Conservation (phyloP, 2,329 filamentous ascomycete species). For the Berkeleyomyces rouxiae region DNA sequence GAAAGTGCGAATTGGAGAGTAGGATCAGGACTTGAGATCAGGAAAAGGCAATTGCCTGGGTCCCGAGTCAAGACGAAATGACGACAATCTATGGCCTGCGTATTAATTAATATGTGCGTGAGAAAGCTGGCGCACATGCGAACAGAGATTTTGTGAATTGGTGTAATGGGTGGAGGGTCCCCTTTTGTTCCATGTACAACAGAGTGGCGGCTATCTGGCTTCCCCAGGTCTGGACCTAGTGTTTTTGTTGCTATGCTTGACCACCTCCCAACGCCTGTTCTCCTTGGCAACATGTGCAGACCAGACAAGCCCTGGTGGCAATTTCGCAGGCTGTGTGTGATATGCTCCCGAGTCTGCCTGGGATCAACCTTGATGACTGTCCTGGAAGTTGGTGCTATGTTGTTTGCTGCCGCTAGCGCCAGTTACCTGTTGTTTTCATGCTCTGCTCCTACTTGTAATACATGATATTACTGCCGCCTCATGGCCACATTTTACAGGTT, state of each 20-base stretch:
- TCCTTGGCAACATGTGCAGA: not conserved
- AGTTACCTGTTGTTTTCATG: not conserved
- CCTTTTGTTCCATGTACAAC: too few species aligned
- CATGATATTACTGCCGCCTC: not conserved
- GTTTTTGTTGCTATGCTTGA: too few species aligned
- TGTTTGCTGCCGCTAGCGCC: not conserved
- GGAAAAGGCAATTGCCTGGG: not conserved
- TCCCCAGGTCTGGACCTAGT: too few species aligned
- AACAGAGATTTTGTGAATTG: too few species aligned
- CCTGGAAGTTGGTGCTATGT: not conserved
- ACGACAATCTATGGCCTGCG: not conserved
- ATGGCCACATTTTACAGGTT: not conserved
- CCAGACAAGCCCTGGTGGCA: not conserved
- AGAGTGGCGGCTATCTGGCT: too few species aligned
- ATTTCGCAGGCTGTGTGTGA: not conserved
- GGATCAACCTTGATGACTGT: not conserved
- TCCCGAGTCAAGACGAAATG: not conserved
- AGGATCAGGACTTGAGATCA: not conserved
- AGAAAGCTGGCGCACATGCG: too few species aligned
- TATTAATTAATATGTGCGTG: too few species aligned
- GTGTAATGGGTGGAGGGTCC: too few species aligned
- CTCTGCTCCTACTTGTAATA: not conserved
- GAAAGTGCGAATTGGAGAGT: not conserved
- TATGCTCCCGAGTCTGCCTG: not conserved
- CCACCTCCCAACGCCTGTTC: too few species aligned